Evolutionary conservation across 345 rosid genomes (phyloP), one percentile per base, ranked within the genome.

Genomic region (Eucalyptus camaldulensis): DNA sequence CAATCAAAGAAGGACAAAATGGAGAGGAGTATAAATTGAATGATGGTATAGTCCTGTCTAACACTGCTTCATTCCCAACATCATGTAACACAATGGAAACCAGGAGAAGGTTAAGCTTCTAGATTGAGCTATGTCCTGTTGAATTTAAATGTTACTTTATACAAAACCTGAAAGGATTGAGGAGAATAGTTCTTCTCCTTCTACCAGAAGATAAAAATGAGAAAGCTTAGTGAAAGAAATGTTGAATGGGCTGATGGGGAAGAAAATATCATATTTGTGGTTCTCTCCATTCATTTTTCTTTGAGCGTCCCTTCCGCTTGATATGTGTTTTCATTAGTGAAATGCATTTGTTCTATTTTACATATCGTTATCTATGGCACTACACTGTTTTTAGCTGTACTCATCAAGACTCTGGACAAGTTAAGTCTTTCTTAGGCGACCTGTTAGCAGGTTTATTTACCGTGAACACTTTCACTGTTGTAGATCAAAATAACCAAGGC

Each of bases 401-500:
- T 72, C 25, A 7, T 37, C 25, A 37, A 7, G 81, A 10, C 81
- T 37, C 25, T 40, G 12, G 81, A 37, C 13, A 22, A 21, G 81
- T 72, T 17, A 19, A 72, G 83, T 72, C n/a, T 56, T 87, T 16
- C 31, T 22, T 88, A 33, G 85, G 37, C 11, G 37, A 47, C 62
- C 50, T 7, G 24, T 29, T 87, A 21, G 33, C 49, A 43, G 49
- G 40, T 45, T 49, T 31, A 58, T n/a, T 54, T 47, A 37, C 37
- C 49, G n/a, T 92, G 88, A 86, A 87, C 47, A 33, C 56, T 14
- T 87, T 49, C 90, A 22, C 45, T 91, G 54, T 49, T 80, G 88
- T 88, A 97, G 99, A 94, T 96, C 83, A 87, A 94, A 89, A 96
- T 97, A 88, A 91, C 90, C 15, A 96, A 94, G 93, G 96, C 95